These are phyloP conservation scores for Rusavskia elegans DNA, from an alignment of 495 filamentous ascomycete genomes.

Conservation along the genomic window DNA sequence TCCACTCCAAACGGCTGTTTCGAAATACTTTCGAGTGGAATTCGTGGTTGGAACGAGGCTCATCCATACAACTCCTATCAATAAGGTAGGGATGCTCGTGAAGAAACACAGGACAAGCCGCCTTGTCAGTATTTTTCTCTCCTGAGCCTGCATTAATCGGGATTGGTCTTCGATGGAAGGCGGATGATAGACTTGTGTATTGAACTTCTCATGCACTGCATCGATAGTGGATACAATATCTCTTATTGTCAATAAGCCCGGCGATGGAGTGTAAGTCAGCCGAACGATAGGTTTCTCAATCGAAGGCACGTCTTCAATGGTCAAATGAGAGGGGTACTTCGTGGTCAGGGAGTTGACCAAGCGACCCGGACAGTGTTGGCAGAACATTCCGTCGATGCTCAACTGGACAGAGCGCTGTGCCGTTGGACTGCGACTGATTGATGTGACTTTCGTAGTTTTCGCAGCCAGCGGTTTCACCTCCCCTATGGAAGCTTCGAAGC, in stretches of 20 bases:
- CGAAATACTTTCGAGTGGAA: slow-evolving; percentile 41
- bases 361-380: slow-evolving; percentile 60
- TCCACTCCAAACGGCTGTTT: slow-evolving; percentile 52
- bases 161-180: slow-evolving; percentile 78
- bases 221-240: slow-evolving; percentile 52
- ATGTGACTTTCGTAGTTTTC: slow-evolving; percentile 1
- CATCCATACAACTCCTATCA: slow-evolving; percentile 89
- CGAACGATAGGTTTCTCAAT: slow-evolving; percentile 47
- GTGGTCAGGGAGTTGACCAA: slow-evolving; percentile 36
- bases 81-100: slow-evolving; percentile 69
- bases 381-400: slow-evolving; percentile 71
- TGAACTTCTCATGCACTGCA: slow-evolving; percentile 47
- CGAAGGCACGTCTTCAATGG: slow-evolving; percentile 32
- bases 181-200: slow-evolving; percentile 55
- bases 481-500: slow-evolving; percentile 57
- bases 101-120: slow-evolving; percentile 58
- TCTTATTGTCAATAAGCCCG: slow-evolving; percentile 61
- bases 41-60: slow-evolving; percentile 49
- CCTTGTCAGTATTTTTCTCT: slow-evolving; percentile 41
- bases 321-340: slow-evolving; percentile 27
- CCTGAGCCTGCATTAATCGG: slow-evolving; percentile 47
- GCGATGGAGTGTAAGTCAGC: slow-evolving; percentile 51
- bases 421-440: neutral
- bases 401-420: slow-evolving; percentile 42
- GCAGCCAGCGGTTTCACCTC: slow-evolving; percentile 4